Evolutionary conservation across 2,329 filamentous ascomycete species (phyloP).

Genomic region (Penicillium frequentans): DNA sequence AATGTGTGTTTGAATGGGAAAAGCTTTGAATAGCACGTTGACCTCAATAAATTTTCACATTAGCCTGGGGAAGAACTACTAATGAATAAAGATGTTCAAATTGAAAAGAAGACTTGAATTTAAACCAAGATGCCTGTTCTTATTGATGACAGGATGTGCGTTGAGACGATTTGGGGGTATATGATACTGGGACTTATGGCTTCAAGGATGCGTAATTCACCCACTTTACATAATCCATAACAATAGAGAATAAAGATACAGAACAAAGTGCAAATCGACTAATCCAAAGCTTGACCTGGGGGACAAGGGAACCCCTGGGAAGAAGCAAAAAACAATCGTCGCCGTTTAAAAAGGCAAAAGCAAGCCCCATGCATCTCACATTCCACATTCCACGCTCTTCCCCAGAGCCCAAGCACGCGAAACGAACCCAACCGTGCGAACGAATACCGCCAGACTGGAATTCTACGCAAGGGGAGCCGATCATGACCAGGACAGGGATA

Average conservation of each 20-base stretch:
- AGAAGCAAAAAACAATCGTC: not conserved
- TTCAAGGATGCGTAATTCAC: not conserved
- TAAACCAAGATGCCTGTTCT: no score
- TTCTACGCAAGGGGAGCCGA: constrained; percentile 18
- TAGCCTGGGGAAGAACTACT: no score
- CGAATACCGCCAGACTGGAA: constrained; percentile 7
- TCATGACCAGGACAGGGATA: constrained; percentile 7
- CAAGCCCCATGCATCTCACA: constrained; percentile 2
- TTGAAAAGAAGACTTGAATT: no score
- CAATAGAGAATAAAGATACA: no score
- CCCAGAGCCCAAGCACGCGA: constrained; percentile 10
- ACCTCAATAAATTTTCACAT: no score
- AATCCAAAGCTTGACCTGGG: constrained; percentile 1
- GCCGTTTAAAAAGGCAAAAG: constrained; percentile 1
- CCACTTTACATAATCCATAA: no score
- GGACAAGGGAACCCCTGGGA: not conserved
- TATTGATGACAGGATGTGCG: no score
- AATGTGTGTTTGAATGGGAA: no score
- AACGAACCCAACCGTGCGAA: constrained; percentile 1
- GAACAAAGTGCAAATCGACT: not conserved
- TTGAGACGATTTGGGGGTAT: not conserved
- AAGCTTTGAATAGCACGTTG: no score
- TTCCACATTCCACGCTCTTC: constrained; percentile 10
- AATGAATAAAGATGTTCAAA: no score
- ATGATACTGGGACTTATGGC: not conserved